phyloP scores from a whole-genome alignment of 1,139 yeast genomes.

The Yamadazyma sp. region DNA sequence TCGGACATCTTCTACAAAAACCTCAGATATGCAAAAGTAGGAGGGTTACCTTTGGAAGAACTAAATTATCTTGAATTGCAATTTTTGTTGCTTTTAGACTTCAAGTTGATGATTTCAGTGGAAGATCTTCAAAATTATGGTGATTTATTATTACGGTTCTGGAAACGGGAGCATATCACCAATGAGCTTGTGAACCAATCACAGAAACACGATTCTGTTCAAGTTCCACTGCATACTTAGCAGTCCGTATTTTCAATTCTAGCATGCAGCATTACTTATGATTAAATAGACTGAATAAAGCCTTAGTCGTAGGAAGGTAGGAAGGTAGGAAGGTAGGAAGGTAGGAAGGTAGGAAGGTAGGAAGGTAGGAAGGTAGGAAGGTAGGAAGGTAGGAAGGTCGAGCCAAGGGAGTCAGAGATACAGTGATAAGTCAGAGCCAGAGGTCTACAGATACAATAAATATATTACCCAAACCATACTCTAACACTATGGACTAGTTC shows the following conservation, averaged over 20 bases:
- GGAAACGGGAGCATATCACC: conserved; percentile 66
- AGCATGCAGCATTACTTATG: background rate
- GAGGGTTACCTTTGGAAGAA: conserved; percentile 94
- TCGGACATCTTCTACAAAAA: conserved; percentile 96
- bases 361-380: no score
- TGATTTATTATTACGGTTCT: conserved; percentile 77
- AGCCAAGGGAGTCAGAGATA: no score
- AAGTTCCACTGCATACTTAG: conserved; percentile 1
- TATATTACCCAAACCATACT: no score
- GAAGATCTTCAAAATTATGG: conserved; percentile 93
- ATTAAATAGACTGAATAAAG: no score
- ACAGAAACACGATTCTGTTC: conserved; percentile 3
- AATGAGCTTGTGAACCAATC: conserved; percentile 29
- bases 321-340: no score
- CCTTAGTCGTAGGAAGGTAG: no score
- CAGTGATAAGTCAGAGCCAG: no score
- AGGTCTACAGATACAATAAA: no score
- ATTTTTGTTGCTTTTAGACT: conserved; percentile 80
- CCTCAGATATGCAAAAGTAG: conserved; percentile 94
- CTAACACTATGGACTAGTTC: no score
- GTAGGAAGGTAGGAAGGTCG: no score
- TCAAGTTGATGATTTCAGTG: conserved; percentile 80
- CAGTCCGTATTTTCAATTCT: conserved; percentile 1
- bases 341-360: no score
- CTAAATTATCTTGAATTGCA: conserved; percentile 90